Evolutionary conservation across 192 early-diverging fungal species (phyloP), one percentile per base, ranked within the genome.

Genomic region (Globomyces pollinis-pini): DNA sequence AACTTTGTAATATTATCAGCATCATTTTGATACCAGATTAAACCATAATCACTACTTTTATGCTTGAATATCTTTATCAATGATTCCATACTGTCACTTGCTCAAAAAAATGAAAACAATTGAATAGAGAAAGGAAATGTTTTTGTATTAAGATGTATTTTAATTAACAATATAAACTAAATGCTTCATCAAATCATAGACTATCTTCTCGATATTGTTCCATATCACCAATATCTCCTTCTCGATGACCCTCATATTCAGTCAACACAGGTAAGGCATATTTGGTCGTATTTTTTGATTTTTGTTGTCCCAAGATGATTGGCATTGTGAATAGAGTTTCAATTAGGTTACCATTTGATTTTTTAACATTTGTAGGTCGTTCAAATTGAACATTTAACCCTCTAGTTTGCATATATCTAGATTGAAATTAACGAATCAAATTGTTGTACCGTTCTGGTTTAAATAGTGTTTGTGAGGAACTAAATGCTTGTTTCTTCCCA

Each of bases 391-490:
- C 24, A 30, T 57, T 57, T 2, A 57, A 38, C 5, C 55, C 55
- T 57, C 31, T 57, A 7, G 55, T 57, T 33, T 57, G 55, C 38
- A 57, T 26, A 23, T 21, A 57, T 26, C 45, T 49, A 6, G 20
- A 29, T 18, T 49, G n/a, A n/a, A n/a, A n/a, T n/a, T n/a, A n/a
- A n/a, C n/a, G n/a, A n/a, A n/a, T n/a, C n/a, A 12, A 49, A 8
- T 29, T 9, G 20, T 12, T 21, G 15, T 49, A 49, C 45, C 32
- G 38, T 21, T 57, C 55, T 23, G 55, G 55, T 16, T 11, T 33
- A 9, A 57, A 39, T 7, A 57, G 4, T 47, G 31, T 51, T 33
- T 21, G 12, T 8, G 16, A 4, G 31, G 7, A 6, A 5, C 20
- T 5, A 24, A 13, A 13, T 23, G 53, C 5, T 41, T 24, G 11